Percentiles rank a stretch among this genome's conserved stretches.
Evolutionary conservation across 768 basidiomycete genomes (phyloP).

Genomic region (Kwoniella dendrophila): DNA sequence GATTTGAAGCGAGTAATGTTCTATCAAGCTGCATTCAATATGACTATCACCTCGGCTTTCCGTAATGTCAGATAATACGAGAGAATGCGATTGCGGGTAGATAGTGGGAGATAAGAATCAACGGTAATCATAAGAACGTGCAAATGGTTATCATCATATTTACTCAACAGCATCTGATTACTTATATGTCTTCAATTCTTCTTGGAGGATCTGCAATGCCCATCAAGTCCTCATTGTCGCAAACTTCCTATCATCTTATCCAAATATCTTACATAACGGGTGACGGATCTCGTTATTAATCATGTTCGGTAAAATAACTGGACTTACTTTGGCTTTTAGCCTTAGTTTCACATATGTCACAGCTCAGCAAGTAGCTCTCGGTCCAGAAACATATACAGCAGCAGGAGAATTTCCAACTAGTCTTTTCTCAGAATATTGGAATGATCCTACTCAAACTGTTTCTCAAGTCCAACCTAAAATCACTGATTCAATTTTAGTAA

Average conservation of each 20-base stretch:
- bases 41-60: too few species aligned
- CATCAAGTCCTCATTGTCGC: conserved; percentile 2
- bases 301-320: neutral
- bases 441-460: conserved; percentile 70
- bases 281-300: too few species aligned
- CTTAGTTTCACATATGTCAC: neutral
- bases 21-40: too few species aligned
- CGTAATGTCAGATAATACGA: too few species aligned
- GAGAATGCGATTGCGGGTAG: too few species aligned
- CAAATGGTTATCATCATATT: too few species aligned
- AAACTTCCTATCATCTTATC: neutral
- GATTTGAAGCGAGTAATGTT: too few species aligned
- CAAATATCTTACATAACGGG: too few species aligned
- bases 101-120: too few species aligned
- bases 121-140: neutral
- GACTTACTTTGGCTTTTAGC: neutral
- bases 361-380: conserved; percentile 4
- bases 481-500: conserved; percentile 69
- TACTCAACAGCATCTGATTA: too few species aligned
- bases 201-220: too few species aligned
- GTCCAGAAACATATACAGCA: conserved; percentile 3
- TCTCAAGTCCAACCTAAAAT: conserved; percentile 76
- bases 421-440: conserved; percentile 68
- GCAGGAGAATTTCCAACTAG: conserved; percentile 31
- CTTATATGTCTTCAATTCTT: too few species aligned